phyloP scores from a whole-genome alignment of 441 rosid genomes.

The Erodium texanum region DNA sequence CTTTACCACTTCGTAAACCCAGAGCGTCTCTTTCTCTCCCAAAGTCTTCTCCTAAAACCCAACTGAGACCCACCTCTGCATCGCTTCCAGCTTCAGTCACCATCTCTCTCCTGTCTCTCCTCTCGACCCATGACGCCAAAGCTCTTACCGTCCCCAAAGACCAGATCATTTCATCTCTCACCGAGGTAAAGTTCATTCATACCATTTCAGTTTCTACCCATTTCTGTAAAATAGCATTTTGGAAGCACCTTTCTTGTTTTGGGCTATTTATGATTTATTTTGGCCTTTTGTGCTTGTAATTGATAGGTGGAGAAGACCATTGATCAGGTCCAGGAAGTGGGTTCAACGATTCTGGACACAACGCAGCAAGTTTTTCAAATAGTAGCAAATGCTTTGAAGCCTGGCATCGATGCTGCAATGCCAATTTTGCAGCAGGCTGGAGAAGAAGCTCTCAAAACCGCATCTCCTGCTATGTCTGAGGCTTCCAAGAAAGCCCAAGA shows the following conservation, averaged over 20 bases:
- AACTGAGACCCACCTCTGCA: conserved; percentile 34
- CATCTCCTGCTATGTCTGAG: conserved; percentile 76
- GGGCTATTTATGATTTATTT: background rate
- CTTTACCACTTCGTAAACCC: conserved; percentile 16
- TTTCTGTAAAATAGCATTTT: no score
- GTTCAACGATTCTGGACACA: conserved; percentile 49
- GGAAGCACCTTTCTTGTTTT: no score
- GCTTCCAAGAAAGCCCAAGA: conserved; percentile 81
- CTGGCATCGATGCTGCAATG: conserved; percentile 54
- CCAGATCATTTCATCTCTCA: conserved; percentile 75
- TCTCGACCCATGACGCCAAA: conserved; percentile 51
- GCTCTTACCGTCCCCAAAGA: conserved; percentile 61
- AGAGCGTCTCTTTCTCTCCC: conserved; percentile 24
- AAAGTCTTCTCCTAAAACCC: conserved; percentile 31
- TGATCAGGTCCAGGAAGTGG: conserved; percentile 56
- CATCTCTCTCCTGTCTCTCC: conserved; percentile 53
- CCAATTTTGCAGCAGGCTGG: conserved; percentile 68
- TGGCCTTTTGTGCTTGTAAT: background rate
- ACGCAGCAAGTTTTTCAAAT: conserved; percentile 49
- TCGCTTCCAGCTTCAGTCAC: conserved; percentile 57
- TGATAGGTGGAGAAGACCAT: conserved; percentile 72
- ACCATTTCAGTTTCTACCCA: background rate
- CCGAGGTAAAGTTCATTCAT: conserved; percentile 34
- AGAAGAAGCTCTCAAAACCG: conserved; percentile 59
- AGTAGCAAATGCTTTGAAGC: conserved; percentile 61